phyloP scores from a whole-genome alignment of 169 alveolate genomes.

The Cryptosporidium sp. region DNA sequence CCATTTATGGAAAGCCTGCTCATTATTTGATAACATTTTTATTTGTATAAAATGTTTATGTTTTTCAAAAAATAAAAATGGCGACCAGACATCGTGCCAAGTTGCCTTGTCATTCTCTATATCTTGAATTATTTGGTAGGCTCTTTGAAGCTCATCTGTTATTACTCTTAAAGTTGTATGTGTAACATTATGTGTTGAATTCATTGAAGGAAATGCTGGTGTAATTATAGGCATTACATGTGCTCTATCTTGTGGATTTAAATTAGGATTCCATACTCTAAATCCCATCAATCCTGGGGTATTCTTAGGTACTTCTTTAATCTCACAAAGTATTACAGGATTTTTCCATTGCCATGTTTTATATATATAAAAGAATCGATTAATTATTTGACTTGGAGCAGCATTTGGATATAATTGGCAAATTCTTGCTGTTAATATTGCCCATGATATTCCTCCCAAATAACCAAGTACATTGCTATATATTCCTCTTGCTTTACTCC shows the following conservation, averaged over 20 bases:
- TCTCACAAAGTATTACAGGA: slow-evolving; percentile 90
- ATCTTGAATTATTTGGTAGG: slow-evolving; percentile 76
- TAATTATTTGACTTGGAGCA: slow-evolving; percentile 90
- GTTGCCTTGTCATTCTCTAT: slow-evolving; percentile 77
- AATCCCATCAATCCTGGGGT: slow-evolving; percentile 89
- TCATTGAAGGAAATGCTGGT: slow-evolving; percentile 98
- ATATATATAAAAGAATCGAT: slow-evolving; percentile 94
- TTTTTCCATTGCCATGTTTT: slow-evolving; percentile 90
- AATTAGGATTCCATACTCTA: slow-evolving; percentile 93
- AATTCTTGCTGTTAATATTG: slow-evolving; percentile 96
- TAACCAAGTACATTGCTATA: slow-evolving; percentile 93
- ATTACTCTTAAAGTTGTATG: slow-evolving; percentile 92
- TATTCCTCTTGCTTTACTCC: slow-evolving; percentile 99
- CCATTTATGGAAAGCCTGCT: slow-evolving; percentile 81
- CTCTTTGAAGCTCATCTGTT: slow-evolving; percentile 91
- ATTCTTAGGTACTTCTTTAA: slow-evolving; percentile 84
- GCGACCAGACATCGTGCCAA: slow-evolving; percentile 84
- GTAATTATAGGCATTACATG: slow-evolving; percentile 96
- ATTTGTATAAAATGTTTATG: slow-evolving; percentile 86
- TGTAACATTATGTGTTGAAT: slow-evolving; percentile 95
- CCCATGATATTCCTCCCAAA: slow-evolving; percentile 99
- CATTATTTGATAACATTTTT: slow-evolving; percentile 83
- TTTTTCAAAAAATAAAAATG: slow-evolving; percentile 81
- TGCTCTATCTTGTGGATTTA: slow-evolving; percentile 88
- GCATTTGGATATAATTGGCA: slow-evolving; percentile 96